Percentiles rank a stretch among this genome's conserved stretches.
These are phyloP conservation scores for Salvia sclarea DNA, from an alignment of 305 asterid species.

Conservation along the genomic window DNA sequence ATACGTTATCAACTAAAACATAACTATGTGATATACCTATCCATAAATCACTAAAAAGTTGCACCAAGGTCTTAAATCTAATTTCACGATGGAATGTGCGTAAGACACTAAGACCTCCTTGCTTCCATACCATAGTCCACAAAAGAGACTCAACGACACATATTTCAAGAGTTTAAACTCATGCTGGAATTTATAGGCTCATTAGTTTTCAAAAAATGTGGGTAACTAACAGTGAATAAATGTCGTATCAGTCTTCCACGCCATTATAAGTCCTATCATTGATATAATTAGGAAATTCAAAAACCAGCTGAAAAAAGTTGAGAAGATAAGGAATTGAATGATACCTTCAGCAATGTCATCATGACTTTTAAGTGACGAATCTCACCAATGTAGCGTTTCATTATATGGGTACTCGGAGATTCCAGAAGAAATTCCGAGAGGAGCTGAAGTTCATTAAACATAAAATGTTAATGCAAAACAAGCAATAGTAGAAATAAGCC, in stretches of 20 bases:
- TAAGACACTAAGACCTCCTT: conserved; percentile 1
- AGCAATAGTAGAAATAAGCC: conserved; percentile 33
- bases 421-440: conserved; percentile 93
- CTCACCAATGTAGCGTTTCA: conserved; percentile 89
- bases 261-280: conserved; percentile 7
- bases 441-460: conserved; percentile 57
- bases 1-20: background rate
- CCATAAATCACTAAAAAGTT: background rate
- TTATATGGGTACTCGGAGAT: conserved; percentile 81
- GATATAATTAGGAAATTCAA: conserved; percentile 7
- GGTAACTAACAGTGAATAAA: background rate
- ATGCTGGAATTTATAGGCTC: background rate
- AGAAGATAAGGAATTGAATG: conserved; percentile 24
- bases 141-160: conserved; percentile 4
- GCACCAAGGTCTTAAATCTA: conserved; percentile 3
- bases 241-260: conserved; percentile 7
- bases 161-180: conserved; percentile 24
- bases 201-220: conserved; percentile 16
- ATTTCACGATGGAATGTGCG: background rate
- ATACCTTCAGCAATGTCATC: conserved; percentile 94
- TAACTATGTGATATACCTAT: background rate
- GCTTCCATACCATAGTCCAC: background rate
- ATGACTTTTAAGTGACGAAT: conserved; percentile 84
- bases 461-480: conserved; percentile 33
- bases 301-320: conserved; percentile 29